Evolutionary conservation across 306 rosid species (phyloP).

Genomic region (Quercus parvula): DNA sequence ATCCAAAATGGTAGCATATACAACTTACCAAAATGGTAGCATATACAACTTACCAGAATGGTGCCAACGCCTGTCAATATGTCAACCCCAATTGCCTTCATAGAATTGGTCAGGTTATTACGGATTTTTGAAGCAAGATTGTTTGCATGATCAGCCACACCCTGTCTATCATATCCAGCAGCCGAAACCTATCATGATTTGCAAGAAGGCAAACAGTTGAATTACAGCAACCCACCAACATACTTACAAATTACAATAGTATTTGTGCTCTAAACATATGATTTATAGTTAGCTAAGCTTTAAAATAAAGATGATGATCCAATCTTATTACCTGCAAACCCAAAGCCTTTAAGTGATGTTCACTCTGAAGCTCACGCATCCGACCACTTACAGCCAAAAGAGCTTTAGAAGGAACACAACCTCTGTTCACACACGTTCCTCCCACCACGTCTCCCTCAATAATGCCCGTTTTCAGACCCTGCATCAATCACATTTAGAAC

Average conservation of each 20-base stretch:
- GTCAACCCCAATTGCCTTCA: slow-evolving; percentile 96
- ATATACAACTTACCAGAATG: slow-evolving; percentile 58
- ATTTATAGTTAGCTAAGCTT: background rate
- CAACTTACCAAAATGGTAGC: slow-evolving; percentile 31
- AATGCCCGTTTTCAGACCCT: slow-evolving; percentile 94
- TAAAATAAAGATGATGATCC: background rate
- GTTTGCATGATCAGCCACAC: slow-evolving; percentile 96
- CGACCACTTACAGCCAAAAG: slow-evolving; percentile 98
- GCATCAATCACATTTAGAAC: slow-evolving; percentile 23
- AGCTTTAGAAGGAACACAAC: slow-evolving; percentile 98
- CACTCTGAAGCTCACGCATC: slow-evolving; percentile 87
- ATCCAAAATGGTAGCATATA: background rate
- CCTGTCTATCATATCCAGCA: slow-evolving; percentile 93
- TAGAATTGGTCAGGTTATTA: slow-evolving; percentile 75
- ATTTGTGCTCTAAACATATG: background rate
- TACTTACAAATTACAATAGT: background rate
- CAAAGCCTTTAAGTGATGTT: slow-evolving; percentile 83
- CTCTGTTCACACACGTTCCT: slow-evolving; percentile 97
- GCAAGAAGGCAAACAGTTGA: slow-evolving; percentile 10
- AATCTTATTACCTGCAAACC: slow-evolving; percentile 75
- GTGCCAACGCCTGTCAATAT: slow-evolving; percentile 87
- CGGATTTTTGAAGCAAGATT: slow-evolving; percentile 97
- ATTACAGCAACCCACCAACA: background rate
- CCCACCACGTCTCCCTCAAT: slow-evolving; percentile 97
- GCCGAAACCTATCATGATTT: slow-evolving; percentile 56